Percentiles rank a stretch among this genome's conserved stretches.
Conservation (phyloP, 257 asterid species). For the Solanum sitiens region DNA sequence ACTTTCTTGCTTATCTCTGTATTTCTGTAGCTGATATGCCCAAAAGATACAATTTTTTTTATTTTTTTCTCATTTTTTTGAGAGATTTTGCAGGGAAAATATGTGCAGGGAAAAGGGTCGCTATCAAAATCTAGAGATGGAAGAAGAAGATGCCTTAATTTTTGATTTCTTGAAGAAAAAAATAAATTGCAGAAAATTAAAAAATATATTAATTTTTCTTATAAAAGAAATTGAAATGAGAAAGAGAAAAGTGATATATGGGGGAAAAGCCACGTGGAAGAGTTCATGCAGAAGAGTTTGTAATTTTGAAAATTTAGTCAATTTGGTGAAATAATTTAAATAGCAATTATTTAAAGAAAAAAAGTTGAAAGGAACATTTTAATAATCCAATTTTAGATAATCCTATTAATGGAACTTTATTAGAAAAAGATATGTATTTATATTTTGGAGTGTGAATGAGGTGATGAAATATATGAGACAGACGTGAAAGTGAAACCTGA, state of each 20-base stretch:
- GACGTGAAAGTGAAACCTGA: background rate
- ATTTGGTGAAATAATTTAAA: background rate
- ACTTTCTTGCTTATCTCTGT: background rate
- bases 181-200: background rate
- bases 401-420: background rate
- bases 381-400: background rate
- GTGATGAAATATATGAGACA: background rate
- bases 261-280: slow-evolving; percentile 18
- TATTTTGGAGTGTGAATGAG: background rate
- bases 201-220: background rate
- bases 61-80: background rate
- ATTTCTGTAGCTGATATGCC: background rate
- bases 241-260: background rate
- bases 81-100: background rate
- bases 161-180: background rate
- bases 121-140: background rate
- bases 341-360: background rate
- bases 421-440: background rate
- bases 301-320: background rate
- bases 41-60: background rate
- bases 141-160: background rate
- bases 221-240: background rate
- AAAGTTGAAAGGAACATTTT: background rate
- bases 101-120: background rate
- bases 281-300: background rate